A percentile compares a stretch with the other conserved stretches of the same genome.
Evolutionary conservation across 495 filamentous ascomycete species (phyloP).

Genomic region (Hypomontagnella monticulosa): DNA sequence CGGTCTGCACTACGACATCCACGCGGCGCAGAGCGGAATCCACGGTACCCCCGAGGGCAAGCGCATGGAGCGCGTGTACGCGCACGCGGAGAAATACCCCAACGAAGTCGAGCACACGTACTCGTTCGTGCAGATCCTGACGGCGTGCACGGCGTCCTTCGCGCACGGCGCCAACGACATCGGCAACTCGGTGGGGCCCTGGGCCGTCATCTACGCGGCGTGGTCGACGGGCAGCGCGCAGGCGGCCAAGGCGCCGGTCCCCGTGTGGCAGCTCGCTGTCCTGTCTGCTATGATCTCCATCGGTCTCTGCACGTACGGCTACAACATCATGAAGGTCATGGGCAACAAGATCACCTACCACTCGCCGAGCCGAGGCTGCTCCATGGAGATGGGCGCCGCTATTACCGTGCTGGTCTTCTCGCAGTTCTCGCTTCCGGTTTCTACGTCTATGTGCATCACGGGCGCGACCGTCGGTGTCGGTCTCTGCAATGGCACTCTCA

Average conservation of each 20-base stretch:
- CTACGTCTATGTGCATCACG: constrained; percentile 68
- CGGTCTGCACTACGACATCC: constrained; percentile 78
- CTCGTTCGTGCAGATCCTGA: constrained; percentile 70
- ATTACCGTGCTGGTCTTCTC: constrained; percentile 72
- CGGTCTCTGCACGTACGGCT: constrained; percentile 71
- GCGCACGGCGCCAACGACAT: constrained; percentile 77
- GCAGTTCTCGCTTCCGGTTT: constrained; percentile 68
- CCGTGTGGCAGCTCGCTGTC: constrained; percentile 69
- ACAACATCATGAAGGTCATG: constrained; percentile 77
- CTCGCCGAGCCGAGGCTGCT: constrained; percentile 68
- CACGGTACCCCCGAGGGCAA: constrained; percentile 71
- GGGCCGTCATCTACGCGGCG: constrained; percentile 68
- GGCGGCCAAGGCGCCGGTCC: constrained; percentile 60
- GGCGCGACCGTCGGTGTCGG: constrained; percentile 67
- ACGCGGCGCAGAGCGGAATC: constrained; percentile 71
- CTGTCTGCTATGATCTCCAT: constrained; percentile 62
- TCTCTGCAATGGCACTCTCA: constrained; percentile 64
- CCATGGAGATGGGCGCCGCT: constrained; percentile 74
- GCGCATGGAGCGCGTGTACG: constrained; percentile 70
- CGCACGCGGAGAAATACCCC: constrained; percentile 66
- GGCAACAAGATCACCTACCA: constrained; percentile 76
- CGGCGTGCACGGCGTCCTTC: constrained; percentile 71
- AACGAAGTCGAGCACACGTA: constrained; percentile 73
- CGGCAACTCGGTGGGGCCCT: constrained; percentile 72
- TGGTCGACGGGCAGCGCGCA: constrained; percentile 63